Evolutionary conservation across 495 filamentous ascomycete genomes (phyloP).

Genomic region (Penicillium chermesinum): DNA sequence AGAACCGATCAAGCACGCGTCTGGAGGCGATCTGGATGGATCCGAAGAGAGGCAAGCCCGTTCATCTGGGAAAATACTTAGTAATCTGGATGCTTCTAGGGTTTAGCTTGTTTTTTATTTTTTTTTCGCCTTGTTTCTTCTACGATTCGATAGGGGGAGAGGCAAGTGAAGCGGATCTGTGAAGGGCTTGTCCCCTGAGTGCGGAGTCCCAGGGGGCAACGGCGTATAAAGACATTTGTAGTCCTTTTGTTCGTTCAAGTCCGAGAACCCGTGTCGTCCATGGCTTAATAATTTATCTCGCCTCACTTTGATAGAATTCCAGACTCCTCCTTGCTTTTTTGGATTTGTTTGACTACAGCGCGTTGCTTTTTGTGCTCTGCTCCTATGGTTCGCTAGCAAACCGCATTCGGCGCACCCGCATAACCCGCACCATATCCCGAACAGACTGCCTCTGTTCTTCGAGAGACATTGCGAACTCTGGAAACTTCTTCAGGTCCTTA

Average conservation of each 20-base stretch:
- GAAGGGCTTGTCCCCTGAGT: constrained; percentile 3
- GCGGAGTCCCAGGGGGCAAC: neutral
- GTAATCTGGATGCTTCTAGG: constrained; percentile 1
- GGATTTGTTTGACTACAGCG: neutral
- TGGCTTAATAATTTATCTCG: neutral
- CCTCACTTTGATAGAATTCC: constrained; percentile 1
- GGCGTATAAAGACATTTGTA: constrained; percentile 5
- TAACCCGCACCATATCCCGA: constrained; percentile 18
- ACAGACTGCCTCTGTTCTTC: too few relatives aligned
- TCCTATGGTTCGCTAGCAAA: constrained; percentile 10
- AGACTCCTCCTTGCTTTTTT: constrained; percentile 6
- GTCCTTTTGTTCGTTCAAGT: constrained; percentile 1
- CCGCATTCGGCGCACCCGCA: constrained; percentile 27
- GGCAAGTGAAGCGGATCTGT: neutral
- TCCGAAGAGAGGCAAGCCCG: constrained; percentile 2
- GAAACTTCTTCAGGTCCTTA: too few relatives aligned
- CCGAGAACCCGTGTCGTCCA: neutral
- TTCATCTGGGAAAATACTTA: neutral
- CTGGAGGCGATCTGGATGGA: constrained; percentile 3
- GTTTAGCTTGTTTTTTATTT: neutral
- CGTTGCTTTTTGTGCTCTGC: constrained; percentile 13
- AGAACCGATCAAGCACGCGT: constrained; percentile 9
- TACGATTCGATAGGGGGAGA: neutral
- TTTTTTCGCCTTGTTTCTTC: neutral
- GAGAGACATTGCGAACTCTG: too few relatives aligned